Percentiles rank a stretch among this genome's conserved stretches.
Evolutionary conservation across 257 asterid species (phyloP).

Genomic region (Coffea eugenioides): DNA sequence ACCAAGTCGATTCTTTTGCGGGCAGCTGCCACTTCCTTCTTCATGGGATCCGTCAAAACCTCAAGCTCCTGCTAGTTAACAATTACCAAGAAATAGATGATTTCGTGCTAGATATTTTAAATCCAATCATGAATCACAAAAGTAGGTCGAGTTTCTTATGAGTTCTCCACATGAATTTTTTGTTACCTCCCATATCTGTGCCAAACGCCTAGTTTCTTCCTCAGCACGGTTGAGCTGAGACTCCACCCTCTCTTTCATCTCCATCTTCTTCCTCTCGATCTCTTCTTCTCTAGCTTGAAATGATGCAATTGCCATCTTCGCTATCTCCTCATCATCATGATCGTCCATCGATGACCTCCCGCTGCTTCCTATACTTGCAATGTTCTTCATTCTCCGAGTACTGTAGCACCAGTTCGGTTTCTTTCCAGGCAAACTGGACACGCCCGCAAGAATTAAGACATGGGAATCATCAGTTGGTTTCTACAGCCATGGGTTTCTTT

Average conservation of each 20-base stretch:
- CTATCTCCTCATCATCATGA: slow-evolving; percentile 56
- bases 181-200: slow-evolving; percentile 73
- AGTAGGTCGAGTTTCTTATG: not conserved
- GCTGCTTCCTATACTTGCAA: slow-evolving; percentile 52
- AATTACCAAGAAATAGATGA: not conserved
- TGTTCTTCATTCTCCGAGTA: slow-evolving; percentile 39
- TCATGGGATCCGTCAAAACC: slow-evolving; percentile 82
- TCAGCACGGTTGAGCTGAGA: slow-evolving; percentile 80
- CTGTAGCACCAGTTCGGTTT: not conserved
- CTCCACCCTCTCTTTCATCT: slow-evolving; percentile 63
- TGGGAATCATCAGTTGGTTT: not conserved
- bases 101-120: not conserved
- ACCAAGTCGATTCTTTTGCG: slow-evolving; percentile 68
- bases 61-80: slow-evolving; percentile 61
- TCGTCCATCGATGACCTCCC: slow-evolving; percentile 50
- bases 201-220: slow-evolving; percentile 62
- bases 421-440: not conserved
- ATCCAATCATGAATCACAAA: not conserved
- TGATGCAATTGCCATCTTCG: slow-evolving; percentile 53
- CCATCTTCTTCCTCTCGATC: slow-evolving; percentile 75
- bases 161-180: not conserved
- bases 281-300: slow-evolving; percentile 73
- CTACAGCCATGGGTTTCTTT: not conserved
- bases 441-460: no score
- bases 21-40: slow-evolving; percentile 70